Conservation (phyloP, 495 filamentous ascomycete species). For the Tetracladium setigerum region DNA sequence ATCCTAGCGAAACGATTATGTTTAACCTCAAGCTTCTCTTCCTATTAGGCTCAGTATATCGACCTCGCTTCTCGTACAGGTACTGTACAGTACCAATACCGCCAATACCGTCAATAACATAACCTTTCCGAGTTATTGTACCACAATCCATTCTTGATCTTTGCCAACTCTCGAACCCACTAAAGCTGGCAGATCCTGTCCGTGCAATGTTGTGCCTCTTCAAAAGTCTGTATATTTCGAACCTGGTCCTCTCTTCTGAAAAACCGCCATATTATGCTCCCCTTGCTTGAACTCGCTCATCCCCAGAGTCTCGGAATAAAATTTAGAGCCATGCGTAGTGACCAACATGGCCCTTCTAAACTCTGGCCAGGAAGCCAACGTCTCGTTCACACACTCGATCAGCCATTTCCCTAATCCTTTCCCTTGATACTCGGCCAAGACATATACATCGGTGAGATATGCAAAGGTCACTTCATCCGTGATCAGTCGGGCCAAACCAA, state of each 20-base stretch:
- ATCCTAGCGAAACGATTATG: too few species aligned
- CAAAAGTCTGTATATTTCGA: neutral
- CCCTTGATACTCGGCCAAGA: conserved; percentile 45
- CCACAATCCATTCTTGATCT: too few species aligned
- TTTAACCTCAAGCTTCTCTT: too few species aligned
- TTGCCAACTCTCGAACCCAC: too few species aligned
- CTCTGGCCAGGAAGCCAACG: conserved; percentile 44
- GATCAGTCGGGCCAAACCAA: conserved; percentile 56
- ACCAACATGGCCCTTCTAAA: conserved; percentile 49
- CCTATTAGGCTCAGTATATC: too few species aligned
- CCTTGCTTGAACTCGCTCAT: conserved; percentile 33
- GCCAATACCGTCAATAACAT: too few species aligned
- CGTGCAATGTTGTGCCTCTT: too few species aligned
- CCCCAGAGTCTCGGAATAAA: conserved; percentile 42
- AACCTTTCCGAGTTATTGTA: too few species aligned
- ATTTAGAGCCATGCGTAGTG: conserved; percentile 27
- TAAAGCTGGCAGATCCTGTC: too few species aligned
- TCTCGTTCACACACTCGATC: conserved; percentile 48
- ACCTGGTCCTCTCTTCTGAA: conserved; percentile 13
- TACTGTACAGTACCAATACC: too few species aligned
- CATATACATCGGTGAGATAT: conserved; percentile 66
- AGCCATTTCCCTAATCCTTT: conserved; percentile 58
- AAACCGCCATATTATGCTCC: conserved; percentile 17
- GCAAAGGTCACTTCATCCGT: conserved; percentile 59
- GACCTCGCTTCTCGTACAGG: too few species aligned